These are phyloP conservation scores for Choiromyces venosus DNA, from an alignment of 495 filamentous ascomycete genomes.

Conservation along the genomic window DNA sequence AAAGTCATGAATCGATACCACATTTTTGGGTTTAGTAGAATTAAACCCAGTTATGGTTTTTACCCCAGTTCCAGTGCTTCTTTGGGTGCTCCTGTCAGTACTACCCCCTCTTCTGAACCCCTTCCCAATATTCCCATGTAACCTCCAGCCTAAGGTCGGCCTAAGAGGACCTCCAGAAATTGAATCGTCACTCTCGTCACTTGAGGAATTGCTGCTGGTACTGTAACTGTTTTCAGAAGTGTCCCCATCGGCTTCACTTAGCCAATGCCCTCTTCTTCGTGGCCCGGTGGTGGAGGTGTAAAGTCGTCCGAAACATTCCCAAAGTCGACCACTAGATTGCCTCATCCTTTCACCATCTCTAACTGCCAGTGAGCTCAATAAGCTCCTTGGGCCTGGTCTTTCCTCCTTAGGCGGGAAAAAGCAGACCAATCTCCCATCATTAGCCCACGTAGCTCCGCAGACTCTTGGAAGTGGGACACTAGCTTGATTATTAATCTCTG, in stretches of 20 bases:
- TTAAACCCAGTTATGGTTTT: constrained; percentile 30
- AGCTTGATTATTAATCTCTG: constrained; percentile 63
- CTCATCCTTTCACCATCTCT: constrained; percentile 56
- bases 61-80: constrained; percentile 39
- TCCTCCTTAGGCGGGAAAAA: constrained; percentile 82
- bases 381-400: constrained; percentile 22
- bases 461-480: constrained; percentile 69
- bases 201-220: constrained; percentile 30
- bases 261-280: constrained; percentile 45
- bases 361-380: constrained; percentile 59
- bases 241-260: constrained; percentile 50
- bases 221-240: constrained; percentile 46
- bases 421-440: constrained; percentile 72
- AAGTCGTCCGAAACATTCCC: constrained; percentile 85
- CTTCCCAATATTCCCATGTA: constrained; percentile 30
- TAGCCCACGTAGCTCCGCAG: constrained; percentile 72
- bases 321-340: constrained; percentile 54
- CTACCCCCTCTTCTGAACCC: constrained; percentile 32
- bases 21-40: constrained; percentile 47
- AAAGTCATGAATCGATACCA: constrained; percentile 66
- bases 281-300: constrained; percentile 51
- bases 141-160: constrained; percentile 34
- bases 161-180: constrained; percentile 25
- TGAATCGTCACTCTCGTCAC: constrained; percentile 38
- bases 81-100: constrained; percentile 40